Evolutionary conservation across 768 basidiomycete genomes (phyloP), one percentile per base, ranked within the genome.

Genomic region (Russula lepida): DNA sequence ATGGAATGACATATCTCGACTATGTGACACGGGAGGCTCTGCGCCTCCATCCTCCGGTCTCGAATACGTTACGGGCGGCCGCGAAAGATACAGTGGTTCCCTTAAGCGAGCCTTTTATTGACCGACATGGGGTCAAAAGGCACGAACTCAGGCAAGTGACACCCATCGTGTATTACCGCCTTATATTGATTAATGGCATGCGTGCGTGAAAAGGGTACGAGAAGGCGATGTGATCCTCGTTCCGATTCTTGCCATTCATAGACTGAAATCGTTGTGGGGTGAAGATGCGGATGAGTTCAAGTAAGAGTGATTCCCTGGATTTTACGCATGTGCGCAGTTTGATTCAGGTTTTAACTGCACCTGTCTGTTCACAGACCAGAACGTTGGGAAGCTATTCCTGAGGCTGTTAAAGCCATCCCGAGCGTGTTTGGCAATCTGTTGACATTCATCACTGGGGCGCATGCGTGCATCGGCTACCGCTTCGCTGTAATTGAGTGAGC

Each of bases 1-100:
- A 81, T 58, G 74, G 78, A 4, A 74, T 92, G 3, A 79, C 84
- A 0, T 89, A 86, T 66, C 81, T 91, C 21, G 89, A 66, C 39
- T 44, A 51, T n/a, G 59, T 66, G 12, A 41, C 21, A 9, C 56
- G 64, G 3, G 66, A 66, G 33, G 44, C 44, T 41, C 54, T 66
- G 15, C 63, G 66, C 23, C 48, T 66, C 6, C 11, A 62, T 49
- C 13, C 60, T 7, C 69, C 69, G n/a, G 67, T 68, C 25, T 12
- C 63, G 4, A 28, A n/a, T 3, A 54, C 56, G 9, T 39, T 53
- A 1, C 62, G 69, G 17, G 47, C 54, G 3, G 61, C 65, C 4
- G 35, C 12, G 47, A 39, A 58, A 33, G 68, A 69, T 59, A 56
- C 56, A 15, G 52, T 61, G 4, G 57, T 69, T 19, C 66, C 65